Conservation (phyloP, 2,329 filamentous ascomycete species). For the Penicillium freii region DNA sequence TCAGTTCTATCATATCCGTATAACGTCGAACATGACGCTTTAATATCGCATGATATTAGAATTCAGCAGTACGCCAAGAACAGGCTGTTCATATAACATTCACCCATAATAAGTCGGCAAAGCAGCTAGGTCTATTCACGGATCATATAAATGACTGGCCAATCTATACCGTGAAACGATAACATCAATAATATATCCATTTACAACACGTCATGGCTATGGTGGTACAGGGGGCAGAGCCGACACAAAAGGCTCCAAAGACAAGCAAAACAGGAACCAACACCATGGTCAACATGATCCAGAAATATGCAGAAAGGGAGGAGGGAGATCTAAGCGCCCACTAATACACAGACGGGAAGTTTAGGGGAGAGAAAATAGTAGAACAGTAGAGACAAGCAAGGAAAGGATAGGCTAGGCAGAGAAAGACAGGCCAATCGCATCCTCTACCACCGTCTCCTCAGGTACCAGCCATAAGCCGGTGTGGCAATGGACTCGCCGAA, state of each 20-base stretch:
- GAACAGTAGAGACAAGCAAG: slow-evolving; percentile 23
- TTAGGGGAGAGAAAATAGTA: slow-evolving; percentile 1
- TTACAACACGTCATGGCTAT: slow-evolving; percentile 28
- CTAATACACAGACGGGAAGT: slow-evolving; percentile 35
- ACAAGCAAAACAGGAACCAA: slow-evolving; percentile 26
- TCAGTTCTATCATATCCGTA: background rate
- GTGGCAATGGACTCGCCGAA: slow-evolving; percentile 70
- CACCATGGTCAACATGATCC: slow-evolving; percentile 28
- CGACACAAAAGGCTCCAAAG: slow-evolving; percentile 13
- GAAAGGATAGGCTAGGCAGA: slow-evolving; percentile 9
- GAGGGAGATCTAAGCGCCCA: slow-evolving; percentile 30
- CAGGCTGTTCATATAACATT: background rate
- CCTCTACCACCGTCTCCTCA: slow-evolving; percentile 67
- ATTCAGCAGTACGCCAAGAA: background rate
- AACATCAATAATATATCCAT: slow-evolving; percentile 20
- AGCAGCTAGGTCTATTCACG: background rate
- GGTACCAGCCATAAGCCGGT: slow-evolving; percentile 90
- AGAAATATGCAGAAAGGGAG: slow-evolving; percentile 24
- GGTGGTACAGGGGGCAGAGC: slow-evolving; percentile 22
- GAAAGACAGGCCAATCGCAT: slow-evolving; percentile 9
- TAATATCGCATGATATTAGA: background rate
- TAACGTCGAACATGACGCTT: background rate
- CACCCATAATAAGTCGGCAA: background rate
- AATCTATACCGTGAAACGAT: background rate
- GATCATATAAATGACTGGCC: background rate